A percentile compares a stretch with the other conserved stretches of the same genome.
phyloP scores from a whole-genome alignment of 2,329 filamentous ascomycete species.

The Aspergillus jensenii region DNA sequence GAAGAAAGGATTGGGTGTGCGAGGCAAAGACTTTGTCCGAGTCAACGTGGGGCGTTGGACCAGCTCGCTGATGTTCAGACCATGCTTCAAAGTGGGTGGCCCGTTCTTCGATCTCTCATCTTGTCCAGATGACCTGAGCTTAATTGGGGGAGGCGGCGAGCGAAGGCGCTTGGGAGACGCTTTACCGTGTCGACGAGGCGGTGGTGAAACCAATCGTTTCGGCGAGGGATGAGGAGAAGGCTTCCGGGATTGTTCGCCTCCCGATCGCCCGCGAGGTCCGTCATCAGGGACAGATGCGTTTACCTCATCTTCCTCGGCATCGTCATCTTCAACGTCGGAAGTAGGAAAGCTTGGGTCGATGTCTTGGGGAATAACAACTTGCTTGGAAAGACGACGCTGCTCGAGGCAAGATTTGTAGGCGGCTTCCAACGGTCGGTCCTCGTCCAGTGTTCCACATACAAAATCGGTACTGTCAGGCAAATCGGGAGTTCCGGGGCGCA shows the following conservation, averaged over 20 bases:
- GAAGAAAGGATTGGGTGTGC: conserved; percentile 70
- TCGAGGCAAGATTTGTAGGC: conserved; percentile 86
- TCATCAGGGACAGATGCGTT: conserved; percentile 54
- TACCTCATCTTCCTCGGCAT: conserved; percentile 66
- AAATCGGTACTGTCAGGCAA: conserved; percentile 97
- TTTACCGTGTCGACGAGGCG: conserved; percentile 50
- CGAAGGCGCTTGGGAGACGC: conserved; percentile 66
- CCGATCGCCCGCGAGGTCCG: conserved; percentile 44
- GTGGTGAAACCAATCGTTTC: conserved; percentile 58
- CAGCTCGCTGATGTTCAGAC: conserved; percentile 54
- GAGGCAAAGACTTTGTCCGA: conserved; percentile 83
- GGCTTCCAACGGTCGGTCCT: conserved; percentile 91
- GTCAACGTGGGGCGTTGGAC: conserved; percentile 66
- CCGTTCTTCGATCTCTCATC: conserved; percentile 40
- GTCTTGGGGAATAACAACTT: conserved; percentile 84
- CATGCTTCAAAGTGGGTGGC: conserved; percentile 46
- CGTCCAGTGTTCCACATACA: conserved; percentile 95
- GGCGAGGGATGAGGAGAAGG: conserved; percentile 61
- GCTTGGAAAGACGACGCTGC: conserved; percentile 76
- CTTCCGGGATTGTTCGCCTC: conserved; percentile 48
- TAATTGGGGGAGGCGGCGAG: conserved; percentile 67
- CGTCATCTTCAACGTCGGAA: conserved; percentile 85
- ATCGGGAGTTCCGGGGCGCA: conserved; percentile 71
- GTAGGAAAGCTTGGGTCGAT: conserved; percentile 97
- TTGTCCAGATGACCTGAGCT: conserved; percentile 48